Evolutionary conservation across 768 basidiomycete species (phyloP).

Genomic region (Pulveroboletus ravenelii): DNA sequence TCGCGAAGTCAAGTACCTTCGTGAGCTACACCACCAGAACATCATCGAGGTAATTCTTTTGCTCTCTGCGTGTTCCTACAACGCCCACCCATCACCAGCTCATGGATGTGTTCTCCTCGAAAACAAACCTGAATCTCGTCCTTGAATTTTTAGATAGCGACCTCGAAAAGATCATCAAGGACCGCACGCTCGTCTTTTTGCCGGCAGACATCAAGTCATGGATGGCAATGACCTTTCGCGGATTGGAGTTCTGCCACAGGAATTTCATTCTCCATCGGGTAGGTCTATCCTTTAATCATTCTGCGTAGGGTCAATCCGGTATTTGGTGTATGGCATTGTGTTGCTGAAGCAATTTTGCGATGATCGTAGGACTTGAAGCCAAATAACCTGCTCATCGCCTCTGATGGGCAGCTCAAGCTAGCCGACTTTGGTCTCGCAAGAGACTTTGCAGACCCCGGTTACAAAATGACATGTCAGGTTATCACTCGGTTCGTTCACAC

Average conservation of each 20-base stretch:
- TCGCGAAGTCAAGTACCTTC: constrained; percentile 94
- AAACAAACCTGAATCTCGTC: constrained; percentile 95
- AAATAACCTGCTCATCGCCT: constrained; percentile 93
- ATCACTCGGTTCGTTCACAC: constrained; percentile 74
- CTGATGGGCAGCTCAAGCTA: constrained; percentile 89
- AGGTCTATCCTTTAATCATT: constrained; percentile 24
- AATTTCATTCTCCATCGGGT: constrained; percentile 94
- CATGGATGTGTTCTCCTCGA: constrained; percentile 93
- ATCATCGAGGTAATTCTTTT: constrained; percentile 72
- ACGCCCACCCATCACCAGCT: constrained; percentile 49
- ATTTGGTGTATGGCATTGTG: background rate
- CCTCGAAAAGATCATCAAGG: constrained; percentile 94
- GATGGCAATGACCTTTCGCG: constrained; percentile 98
- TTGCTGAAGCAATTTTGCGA: constrained; percentile 8
- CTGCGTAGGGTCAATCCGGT: constrained; percentile 8
- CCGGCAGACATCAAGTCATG: constrained; percentile 97
- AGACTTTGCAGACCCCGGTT: constrained; percentile 91
- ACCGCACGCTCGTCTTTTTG: constrained; percentile 85
- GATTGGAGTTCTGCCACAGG: constrained; percentile 96
- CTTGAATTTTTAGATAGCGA: constrained; percentile 96
- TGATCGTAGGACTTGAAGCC: constrained; percentile 85
- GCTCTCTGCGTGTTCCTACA: background rate
- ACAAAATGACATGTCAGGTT: constrained; percentile 97
- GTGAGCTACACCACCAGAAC: constrained; percentile 91
- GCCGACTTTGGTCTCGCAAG: constrained; percentile 98